phyloP scores from a whole-genome alignment of 805 yeast genomes.

The Candida ovalis region DNA sequence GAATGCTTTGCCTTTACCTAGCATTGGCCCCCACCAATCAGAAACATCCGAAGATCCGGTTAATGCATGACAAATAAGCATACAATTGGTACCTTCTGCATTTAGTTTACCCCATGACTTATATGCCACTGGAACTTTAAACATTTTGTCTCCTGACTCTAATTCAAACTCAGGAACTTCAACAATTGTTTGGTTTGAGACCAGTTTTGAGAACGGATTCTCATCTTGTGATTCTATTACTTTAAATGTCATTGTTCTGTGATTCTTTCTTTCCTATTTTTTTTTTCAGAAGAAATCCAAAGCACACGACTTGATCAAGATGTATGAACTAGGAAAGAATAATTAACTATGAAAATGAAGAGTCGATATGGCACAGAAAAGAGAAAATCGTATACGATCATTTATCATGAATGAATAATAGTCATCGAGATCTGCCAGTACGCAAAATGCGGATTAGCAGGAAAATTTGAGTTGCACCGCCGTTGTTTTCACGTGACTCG shows the following conservation, averaged over 20 bases:
- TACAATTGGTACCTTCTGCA: slow-evolving; percentile 62
- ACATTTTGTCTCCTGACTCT: slow-evolving; percentile 76
- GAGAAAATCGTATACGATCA: no score
- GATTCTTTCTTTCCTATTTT: no score
- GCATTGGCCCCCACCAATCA: slow-evolving; percentile 98
- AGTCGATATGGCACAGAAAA: no score
- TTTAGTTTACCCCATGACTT: slow-evolving; percentile 93
- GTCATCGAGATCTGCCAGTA: neutral
- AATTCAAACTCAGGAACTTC: slow-evolving; percentile 69
- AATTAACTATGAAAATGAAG: no score
- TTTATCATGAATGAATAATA: no score
- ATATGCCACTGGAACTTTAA: slow-evolving; percentile 85
- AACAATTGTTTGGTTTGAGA: slow-evolving; percentile 72
- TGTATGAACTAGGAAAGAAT: no score
- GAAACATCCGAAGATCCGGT: slow-evolving; percentile 94
- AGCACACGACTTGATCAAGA: no score
- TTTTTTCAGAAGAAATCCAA: no score
- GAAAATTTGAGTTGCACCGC: no score
- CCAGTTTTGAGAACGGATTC: slow-evolving; percentile 69
- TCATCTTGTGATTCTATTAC: slow-evolving; percentile 44
- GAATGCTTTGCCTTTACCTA: slow-evolving; percentile 83
- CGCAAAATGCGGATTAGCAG: no score
- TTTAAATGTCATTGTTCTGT: slow-evolving; percentile 31
- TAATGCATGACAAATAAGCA: slow-evolving; percentile 93
- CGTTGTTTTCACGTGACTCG: no score